phyloP scores from a whole-genome alignment of 331 rosid genomes.

The Malus hybrid region DNA sequence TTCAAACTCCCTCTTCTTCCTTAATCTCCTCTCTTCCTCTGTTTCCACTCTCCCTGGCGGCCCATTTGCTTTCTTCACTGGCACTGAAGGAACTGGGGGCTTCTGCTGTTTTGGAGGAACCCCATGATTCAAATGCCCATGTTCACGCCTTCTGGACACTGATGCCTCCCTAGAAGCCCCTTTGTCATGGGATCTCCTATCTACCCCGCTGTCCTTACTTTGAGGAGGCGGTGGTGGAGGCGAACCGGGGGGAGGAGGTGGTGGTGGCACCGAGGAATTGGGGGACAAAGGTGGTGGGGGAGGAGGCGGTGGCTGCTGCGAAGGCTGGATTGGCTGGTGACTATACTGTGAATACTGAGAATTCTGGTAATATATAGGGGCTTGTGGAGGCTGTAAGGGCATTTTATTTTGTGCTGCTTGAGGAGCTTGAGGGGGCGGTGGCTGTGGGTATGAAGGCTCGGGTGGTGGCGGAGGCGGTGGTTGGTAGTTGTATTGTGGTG shows the following conservation, averaged over 20 bases:
- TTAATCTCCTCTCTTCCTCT: slow-evolving; percentile 72
- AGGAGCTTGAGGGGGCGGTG: slow-evolving; percentile 56
- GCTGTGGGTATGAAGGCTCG: slow-evolving; percentile 64
- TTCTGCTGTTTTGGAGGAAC: slow-evolving; percentile 51
- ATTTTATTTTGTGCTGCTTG: slow-evolving; percentile 24
- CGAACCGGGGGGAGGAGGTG: slow-evolving; percentile 65
- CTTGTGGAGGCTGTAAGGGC: slow-evolving; percentile 35
- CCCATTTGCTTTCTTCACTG: slow-evolving; percentile 49
- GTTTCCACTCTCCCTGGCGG: slow-evolving; percentile 61
- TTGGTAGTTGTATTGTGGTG: slow-evolving; percentile 40
- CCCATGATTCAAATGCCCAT: slow-evolving; percentile 46
- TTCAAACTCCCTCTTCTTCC: slow-evolving; percentile 84
- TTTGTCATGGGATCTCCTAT: slow-evolving; percentile 40
- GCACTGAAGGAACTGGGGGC: slow-evolving; percentile 38
- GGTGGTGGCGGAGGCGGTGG: slow-evolving; percentile 78
- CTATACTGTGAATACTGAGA: slow-evolving; percentile 48
- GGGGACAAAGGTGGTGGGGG: slow-evolving; percentile 61
- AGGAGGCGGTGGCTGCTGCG: slow-evolving; percentile 40
- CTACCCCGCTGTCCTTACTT: slow-evolving; percentile 31
- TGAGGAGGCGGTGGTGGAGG: slow-evolving; percentile 54
- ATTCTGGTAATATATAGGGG: slow-evolving; percentile 58
- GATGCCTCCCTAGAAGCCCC: slow-evolving; percentile 38
- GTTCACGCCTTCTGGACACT: slow-evolving; percentile 54
- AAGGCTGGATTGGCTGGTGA: slow-evolving; percentile 42
- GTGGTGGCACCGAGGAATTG: slow-evolving; percentile 54